Base-by-base conservation (phyloP, 2,329 filamentous ascomycete species). In the Xylariaceae sp. region DNA sequence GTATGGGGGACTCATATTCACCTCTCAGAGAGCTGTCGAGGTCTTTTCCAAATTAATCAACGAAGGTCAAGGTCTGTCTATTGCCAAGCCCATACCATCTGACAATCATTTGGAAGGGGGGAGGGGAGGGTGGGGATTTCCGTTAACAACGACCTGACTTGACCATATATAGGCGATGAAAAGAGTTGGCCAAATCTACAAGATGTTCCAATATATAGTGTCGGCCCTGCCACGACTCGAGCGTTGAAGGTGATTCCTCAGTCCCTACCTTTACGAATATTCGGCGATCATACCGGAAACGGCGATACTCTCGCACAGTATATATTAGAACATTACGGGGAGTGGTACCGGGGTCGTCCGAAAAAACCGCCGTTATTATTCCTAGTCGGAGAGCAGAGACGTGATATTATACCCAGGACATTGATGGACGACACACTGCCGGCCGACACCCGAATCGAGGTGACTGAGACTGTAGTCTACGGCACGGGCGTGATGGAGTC, bases 401-500 rank as follows among this genome's bases (percentile, higher is more conserved):
- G 95, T 40, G 95, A 98, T 71, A 86, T 96, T 63, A 96, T 99
- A 62, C 93, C 95, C 1, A 90, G 84, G 66, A 91, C 85, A 1
- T 77, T 98, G 33, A 90, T 87, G 79, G 82, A 84, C 34, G 69
- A 77, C 0, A 66, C 70, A 0, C 74, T 92, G 7, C 73, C 81
- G 0, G 62, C 70, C 0, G 69, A 77, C 12, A 73, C 74, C 49
- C 78, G 83, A 45, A 89, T 95, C 19, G 74, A 73, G 6, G 89
- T 98, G 1, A 83, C 89, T 33, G 93, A 98, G 73, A 71, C 92
- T 6, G 86, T 94, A 2, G 87, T 97, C 11, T 99, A 99, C 71
- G 89, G 91, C 57, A 97, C 94, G 0, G 87, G 85, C 0, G 89
- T 94, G 56, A 91, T 92, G 87, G 82, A 84, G 40, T 87, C 87